Evolutionary conservation across 2,329 filamentous ascomycete species (phyloP).

Genomic region (Arthrobotrys iridis): DNA sequence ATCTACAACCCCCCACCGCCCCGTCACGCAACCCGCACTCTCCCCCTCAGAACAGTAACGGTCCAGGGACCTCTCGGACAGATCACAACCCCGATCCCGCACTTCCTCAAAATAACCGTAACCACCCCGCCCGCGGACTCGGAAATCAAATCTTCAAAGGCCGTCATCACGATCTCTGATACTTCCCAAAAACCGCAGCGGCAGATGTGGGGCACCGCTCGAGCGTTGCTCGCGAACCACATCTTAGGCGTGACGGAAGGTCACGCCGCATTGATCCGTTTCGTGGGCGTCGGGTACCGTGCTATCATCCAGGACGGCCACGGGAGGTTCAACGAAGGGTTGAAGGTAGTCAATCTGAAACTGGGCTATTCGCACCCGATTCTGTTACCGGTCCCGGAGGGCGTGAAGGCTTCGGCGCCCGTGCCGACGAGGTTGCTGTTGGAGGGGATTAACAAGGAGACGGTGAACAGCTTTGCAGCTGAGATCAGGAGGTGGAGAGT

Average conservation of each 20-base stretch:
- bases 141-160: constrained; percentile 72
- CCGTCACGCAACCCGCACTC: constrained; percentile 15
- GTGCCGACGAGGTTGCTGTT: constrained; percentile 90
- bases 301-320: constrained; percentile 82
- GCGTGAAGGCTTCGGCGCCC: constrained; percentile 85
- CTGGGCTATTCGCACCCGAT: constrained; percentile 97
- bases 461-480: constrained; percentile 90
- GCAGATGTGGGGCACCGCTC: constrained; percentile 96
- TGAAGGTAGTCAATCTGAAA: constrained; percentile 93
- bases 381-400: constrained; percentile 82
- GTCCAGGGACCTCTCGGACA: constrained; percentile 67
- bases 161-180: constrained; percentile 76
- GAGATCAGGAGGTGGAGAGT: constrained; percentile 86
- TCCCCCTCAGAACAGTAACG: constrained; percentile 41
- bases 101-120: constrained; percentile 70
- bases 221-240: constrained; percentile 88
- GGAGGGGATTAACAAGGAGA: constrained; percentile 85
- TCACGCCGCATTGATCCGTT: constrained; percentile 88
- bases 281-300: constrained; percentile 95
- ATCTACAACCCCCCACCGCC: constrained; percentile 70
- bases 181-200: constrained; percentile 76
- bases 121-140: constrained; percentile 63
- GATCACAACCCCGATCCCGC: constrained; percentile 79
- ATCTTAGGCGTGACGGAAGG: constrained; percentile 95
- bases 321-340: constrained; percentile 74